Base-by-base conservation (phyloP, 371 early-diverging fungal species). In the Choanephora cucurbitarum region DNA sequence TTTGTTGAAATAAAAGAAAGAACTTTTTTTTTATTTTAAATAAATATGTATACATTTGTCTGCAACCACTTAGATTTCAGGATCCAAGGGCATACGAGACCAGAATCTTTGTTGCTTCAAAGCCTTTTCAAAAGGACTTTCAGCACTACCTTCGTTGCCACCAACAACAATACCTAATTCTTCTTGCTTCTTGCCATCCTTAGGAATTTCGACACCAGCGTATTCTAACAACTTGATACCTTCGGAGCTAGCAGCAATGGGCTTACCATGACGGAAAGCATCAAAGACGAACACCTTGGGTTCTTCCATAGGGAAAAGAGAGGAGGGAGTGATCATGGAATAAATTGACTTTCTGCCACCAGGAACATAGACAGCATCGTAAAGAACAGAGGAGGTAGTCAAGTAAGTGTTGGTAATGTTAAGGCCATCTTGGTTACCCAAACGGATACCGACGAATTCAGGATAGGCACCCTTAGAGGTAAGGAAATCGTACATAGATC, bases 291-390 rank as follows among this genome's bases (percentile, higher is more conserved):
- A 76, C 13, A 57, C 47, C n/a, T 50, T 23, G 18, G 70, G 70
- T 42, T 70, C 72, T n/a, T 67, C 69, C 37, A 62, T 67, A 18
- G 70, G 66, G 70, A 75, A 75, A 1, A 52, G 19, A 22, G 52
- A 42, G 10, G 41, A 43, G 10, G 22, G 31, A 47, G 54, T 42
- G n/a, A 48, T 55, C 18, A 73, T 32, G 21, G 15, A 28, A 13
- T 64, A 19, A 42, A 73, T 50, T 15, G 52, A 58, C 31, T 64
- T 53, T 6, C 59, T 32, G 14, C 76, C 76, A 19, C 60, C 66
- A n/a, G 72, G 72, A 3, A 75, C 64, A 57, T 66, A 72, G n/a
- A 72, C 64, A 23, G 72, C 72, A 50, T 75, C 76, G 40, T 44
- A 72, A 1, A 72, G 64, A 0, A 70, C 70, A n/a, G 76, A 75